A percentile compares a stretch with the other conserved stretches of the same genome.
Evolutionary conservation across 2,329 filamentous ascomycete species (phyloP).

Genomic region (Fusarium pilosicola): DNA sequence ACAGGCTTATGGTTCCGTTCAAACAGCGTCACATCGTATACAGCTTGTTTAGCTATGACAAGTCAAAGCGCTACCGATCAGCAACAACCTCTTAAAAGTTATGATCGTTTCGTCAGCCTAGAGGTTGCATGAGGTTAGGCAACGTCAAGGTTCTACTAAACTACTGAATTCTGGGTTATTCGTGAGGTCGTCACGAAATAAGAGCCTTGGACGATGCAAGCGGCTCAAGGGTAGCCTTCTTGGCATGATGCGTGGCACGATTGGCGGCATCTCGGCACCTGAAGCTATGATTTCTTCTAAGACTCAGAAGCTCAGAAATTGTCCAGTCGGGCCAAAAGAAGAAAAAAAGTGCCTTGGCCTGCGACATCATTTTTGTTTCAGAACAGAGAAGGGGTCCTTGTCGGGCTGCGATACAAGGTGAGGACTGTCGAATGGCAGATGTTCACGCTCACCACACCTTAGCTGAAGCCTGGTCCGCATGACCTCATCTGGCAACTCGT

Average conservation of each 20-base stretch:
- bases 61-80: not conserved
- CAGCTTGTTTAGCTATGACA: not conserved
- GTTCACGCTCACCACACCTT: slow-evolving; percentile 25
- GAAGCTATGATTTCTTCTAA: not conserved
- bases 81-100: slow-evolving; percentile 4
- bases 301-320: slow-evolving; percentile 12
- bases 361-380: slow-evolving; percentile 40
- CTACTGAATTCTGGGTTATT: not conserved
- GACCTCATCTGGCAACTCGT: slow-evolving; percentile 37
- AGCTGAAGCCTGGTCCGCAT: slow-evolving; percentile 33
- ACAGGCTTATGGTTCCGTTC: not conserved
- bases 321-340: not conserved
- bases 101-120: slow-evolving; percentile 14
- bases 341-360: slow-evolving; percentile 2
- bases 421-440: slow-evolving; percentile 23
- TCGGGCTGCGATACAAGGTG: not conserved
- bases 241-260: slow-evolving; percentile 20
- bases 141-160: not conserved
- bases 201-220: slow-evolving; percentile 34
- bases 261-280: slow-evolving; percentile 10
- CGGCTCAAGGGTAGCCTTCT: slow-evolving; percentile 25
- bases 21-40: not conserved
- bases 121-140: not conserved
- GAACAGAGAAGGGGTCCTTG: slow-evolving; percentile 16
- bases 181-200: not conserved